Conservation (phyloP, 2,329 filamentous ascomycete genomes). For the Sporothrix protearum region DNA sequence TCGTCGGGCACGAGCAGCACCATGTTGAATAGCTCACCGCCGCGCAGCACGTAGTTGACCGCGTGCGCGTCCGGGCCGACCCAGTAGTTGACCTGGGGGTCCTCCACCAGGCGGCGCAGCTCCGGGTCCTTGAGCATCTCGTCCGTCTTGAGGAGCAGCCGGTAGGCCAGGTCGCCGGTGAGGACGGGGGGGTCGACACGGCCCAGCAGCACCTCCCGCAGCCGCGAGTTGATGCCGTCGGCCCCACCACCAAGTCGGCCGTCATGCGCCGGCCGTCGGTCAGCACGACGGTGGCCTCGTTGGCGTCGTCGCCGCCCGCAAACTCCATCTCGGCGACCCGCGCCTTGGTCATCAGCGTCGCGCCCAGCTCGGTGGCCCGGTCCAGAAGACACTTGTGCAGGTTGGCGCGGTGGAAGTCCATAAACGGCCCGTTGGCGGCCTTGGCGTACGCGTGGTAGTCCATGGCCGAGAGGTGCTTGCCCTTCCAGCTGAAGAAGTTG, state of each 20-base stretch:
- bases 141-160: constrained; percentile 34
- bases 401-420: constrained; percentile 37
- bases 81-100: constrained; percentile 37
- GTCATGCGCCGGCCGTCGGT: constrained; percentile 33
- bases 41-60: constrained; percentile 36
- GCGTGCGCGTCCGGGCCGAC: constrained; percentile 36
- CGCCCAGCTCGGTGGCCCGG: constrained; percentile 32
- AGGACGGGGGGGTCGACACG: constrained; percentile 30
- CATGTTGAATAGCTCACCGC: constrained; percentile 37
- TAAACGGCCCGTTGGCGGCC: constrained; percentile 34
- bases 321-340: constrained; percentile 19
- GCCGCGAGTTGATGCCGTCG: constrained; percentile 39
- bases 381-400: constrained; percentile 35
- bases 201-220: constrained; percentile 25
- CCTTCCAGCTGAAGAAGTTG: constrained; percentile 27
- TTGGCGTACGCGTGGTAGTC: constrained; percentile 22
- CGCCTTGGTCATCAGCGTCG: constrained; percentile 27
- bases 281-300: constrained; percentile 26
- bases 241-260: constrained; percentile 40
- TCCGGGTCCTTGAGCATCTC: constrained; percentile 34
- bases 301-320: constrained; percentile 22
- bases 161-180: constrained; percentile 39
- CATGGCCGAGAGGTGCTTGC: constrained; percentile 24
- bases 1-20: constrained; percentile 34
- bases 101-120: constrained; percentile 31